Base-by-base conservation (phyloP, 495 filamentous ascomycete species). In the Penicillium psychrofluorescens region DNA sequence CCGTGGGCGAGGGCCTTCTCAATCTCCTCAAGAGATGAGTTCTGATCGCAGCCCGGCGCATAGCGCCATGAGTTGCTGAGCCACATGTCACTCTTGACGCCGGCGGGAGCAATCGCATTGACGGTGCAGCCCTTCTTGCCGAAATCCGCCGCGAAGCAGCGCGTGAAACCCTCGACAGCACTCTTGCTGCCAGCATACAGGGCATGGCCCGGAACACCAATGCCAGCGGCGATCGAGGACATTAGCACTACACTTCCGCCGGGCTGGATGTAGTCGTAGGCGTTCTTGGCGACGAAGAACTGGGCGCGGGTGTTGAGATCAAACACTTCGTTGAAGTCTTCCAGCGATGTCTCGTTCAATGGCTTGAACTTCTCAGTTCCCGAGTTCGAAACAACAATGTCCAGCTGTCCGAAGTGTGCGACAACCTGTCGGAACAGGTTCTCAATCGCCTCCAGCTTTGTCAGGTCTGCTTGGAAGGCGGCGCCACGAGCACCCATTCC, bases 221-320 rank as follows among this genome's bases (percentile, higher is more conserved):
- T 56, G 22, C 63, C 68, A 6, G 72, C 77, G 4, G 78, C 73
- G 44, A 78, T 76, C 10, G 73, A 78, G 10, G 67, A 71, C 66
- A 76, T 81, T 13, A 72, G 50, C 35, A 74, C 83, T 30, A 90
- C 64, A 9, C 86, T 73, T 30, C 86, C 86, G 42, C 81, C 77
- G 6, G 72, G 63, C 61, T 79, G 48, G 33, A 87, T 71, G 60
- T 88, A 61, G 62, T 84, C 80, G 66, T 79, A 80, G 41, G 83
- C 86, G 28, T 85, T 75, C 66, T 86, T 84, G 30, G 82, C 85
- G 44, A 91, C 86, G 66, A 90, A 88, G 73, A 89, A 90, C 64
- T 91, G 86, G 0, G 79, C 86, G 7, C 83, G 74, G 5, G 80
- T 79, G 66, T 91, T 91, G 44, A 90, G 66, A 58, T 76, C 75